Evolutionary conservation across 2,329 filamentous ascomycete genomes (phyloP), one percentile per base, ranked within the genome.

Genomic region (Aspergillus chevalieri): DNA sequence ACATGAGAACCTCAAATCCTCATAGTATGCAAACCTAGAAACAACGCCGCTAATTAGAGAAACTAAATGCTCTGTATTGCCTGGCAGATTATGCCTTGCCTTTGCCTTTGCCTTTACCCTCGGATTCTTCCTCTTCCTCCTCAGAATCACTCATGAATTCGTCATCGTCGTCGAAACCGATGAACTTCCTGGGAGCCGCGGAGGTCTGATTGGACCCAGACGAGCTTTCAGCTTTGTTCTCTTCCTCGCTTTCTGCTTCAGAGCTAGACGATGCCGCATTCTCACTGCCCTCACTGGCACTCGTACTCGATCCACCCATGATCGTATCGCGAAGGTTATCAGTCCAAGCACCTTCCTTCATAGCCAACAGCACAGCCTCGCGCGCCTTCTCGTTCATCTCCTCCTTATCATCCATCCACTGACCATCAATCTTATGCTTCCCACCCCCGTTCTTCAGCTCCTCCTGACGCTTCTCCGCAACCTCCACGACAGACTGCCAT

Each of bases 361-460:
- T 77, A 0, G 87, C 84, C 14, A 86, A 80, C 45, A 90, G 69
- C 5, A 89, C 85, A 14, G 86, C 85, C 64, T 92, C 88, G 3
- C 86, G 79, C 0, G 90, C 92, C 68, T 87, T 86, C 72, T 94
- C 89, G 57, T 82, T 85, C 22, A 86, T 87, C 65, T 95, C 90
- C 60, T 96, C 91, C 69, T 94, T 95, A 57, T 89, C 86, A 66
- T 98, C 93, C 38, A 97, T 84, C 90, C 92, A 98, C 65, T 92
- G 87, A 0, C 89, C 89, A 62, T 96, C 89, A 38, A 96, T 57
- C 53, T 79, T 74, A 15, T 74, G 76, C 70, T 67, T 85, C 79
- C 47, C 84, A 79, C 56, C 80, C 77, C 88, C 89, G 52, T 84
- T 83, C 68, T 82, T 85, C 46, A 96, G 81, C 63, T 95, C 91